These are phyloP conservation scores for Trifolium fragiferum DNA, from an alignment of 306 rosid species.

Conservation along the genomic window DNA sequence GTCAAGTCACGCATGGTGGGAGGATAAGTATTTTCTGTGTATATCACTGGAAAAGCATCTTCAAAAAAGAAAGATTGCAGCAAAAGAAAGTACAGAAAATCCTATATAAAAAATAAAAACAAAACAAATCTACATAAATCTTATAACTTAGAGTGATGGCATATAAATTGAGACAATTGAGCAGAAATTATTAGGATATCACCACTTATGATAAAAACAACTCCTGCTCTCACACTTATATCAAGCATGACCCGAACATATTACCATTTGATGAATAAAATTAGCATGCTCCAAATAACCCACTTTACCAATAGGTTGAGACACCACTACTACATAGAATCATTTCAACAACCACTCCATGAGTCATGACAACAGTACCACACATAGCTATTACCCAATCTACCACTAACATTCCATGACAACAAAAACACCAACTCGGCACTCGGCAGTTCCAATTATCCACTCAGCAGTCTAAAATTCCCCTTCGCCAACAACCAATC, in stretches of 20 bases:
- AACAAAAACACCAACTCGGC: background rate
- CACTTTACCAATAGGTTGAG: background rate
- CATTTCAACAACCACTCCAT: background rate
- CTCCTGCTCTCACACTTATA: background rate
- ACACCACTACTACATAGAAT: background rate
- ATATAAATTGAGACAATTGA: constrained; percentile 3
- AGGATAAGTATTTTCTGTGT: background rate
- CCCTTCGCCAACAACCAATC: background rate
- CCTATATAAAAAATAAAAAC: background rate
- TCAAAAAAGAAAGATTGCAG: background rate
- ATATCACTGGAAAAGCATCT: background rate
- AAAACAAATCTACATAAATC: background rate
- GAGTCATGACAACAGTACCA: background rate
- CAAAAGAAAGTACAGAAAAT: constrained; percentile 7
- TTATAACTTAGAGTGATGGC: constrained; percentile 2
- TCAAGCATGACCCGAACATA: background rate
- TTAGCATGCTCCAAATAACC: background rate
- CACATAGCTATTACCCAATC: background rate
- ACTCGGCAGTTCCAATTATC: background rate
- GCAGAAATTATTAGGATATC: background rate
- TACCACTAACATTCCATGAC: background rate
- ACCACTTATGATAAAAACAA: constrained; percentile 2
- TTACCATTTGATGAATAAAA: background rate
- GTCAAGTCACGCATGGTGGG: background rate
- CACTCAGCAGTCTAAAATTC: background rate